Conservation (phyloP, 148 eudicot genomes). For the Selenicereus undatus region DNA sequence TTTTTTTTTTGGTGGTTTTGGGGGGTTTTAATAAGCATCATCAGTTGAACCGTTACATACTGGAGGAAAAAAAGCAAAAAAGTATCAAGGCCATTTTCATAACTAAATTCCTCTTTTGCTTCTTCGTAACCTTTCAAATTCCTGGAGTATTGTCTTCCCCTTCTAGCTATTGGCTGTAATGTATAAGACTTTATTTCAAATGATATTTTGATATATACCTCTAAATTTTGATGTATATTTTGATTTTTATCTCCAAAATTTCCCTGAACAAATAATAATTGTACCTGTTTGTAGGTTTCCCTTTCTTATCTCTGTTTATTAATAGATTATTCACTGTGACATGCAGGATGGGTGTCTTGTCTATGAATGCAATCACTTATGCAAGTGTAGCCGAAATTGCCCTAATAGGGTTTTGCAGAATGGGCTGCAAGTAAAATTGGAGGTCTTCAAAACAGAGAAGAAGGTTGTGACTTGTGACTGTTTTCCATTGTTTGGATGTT, state of each 20-base stretch:
- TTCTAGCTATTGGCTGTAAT: background rate
- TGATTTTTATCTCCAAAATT: background rate
- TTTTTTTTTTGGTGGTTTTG: background rate
- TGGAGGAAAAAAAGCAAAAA: background rate
- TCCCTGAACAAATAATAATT: background rate
- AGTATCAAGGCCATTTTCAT: background rate
- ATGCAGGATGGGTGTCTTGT: constrained; percentile 76
- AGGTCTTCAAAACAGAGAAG: constrained; percentile 74
- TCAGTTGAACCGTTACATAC: background rate
- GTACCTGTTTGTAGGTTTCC: background rate
- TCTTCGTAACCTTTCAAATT: background rate
- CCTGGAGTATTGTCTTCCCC: background rate
- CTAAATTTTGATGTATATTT: background rate
- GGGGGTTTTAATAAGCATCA: background rate
- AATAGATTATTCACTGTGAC: background rate
- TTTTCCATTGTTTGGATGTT: background rate
- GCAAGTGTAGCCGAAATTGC: constrained; percentile 68
- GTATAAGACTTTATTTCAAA: background rate
- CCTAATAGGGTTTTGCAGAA: constrained; percentile 91
- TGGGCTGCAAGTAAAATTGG: constrained; percentile 67
- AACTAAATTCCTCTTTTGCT: background rate
- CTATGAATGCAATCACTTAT: constrained; percentile 81
- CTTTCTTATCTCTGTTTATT: background rate
- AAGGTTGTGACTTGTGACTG: constrained; percentile 42
- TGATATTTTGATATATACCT: background rate